A percentile compares a stretch with the other conserved stretches of the same genome.
Conservation (phyloP, 495 filamentous ascomycete genomes). For the Aspergillus panamensis region DNA sequence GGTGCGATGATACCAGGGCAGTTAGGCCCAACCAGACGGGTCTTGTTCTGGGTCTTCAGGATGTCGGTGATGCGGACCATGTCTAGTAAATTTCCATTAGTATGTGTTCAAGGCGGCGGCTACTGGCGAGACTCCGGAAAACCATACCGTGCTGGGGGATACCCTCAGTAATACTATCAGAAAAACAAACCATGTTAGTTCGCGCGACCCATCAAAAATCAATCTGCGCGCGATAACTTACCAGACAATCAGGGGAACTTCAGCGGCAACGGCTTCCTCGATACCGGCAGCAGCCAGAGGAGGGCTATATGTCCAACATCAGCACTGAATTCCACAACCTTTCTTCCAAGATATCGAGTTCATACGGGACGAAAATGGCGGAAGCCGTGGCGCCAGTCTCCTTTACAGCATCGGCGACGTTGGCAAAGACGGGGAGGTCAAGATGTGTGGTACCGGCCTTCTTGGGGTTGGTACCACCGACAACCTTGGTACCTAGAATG, state of each 20-base stretch:
- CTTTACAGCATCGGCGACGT: slow-evolving; percentile 84
- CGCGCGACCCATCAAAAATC: background rate
- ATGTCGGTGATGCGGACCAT: slow-evolving; percentile 99
- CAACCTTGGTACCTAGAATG: slow-evolving; percentile 81
- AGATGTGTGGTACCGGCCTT: slow-evolving; percentile 91
- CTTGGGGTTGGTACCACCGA: slow-evolving; percentile 98
- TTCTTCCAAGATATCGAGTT: slow-evolving; percentile 1
- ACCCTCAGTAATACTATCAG: slow-evolving; percentile 86
- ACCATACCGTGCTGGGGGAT: slow-evolving; percentile 89
- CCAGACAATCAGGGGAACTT: slow-evolving; percentile 91
- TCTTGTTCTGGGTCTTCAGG: slow-evolving; percentile 96
- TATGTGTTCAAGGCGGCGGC: slow-evolving; percentile 9
- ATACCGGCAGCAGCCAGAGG: slow-evolving; percentile 91
- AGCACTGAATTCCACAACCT: slow-evolving; percentile 2
- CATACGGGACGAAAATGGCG: slow-evolving; percentile 96
- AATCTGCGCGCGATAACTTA: slow-evolving; percentile 31
- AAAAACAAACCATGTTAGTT: slow-evolving; percentile 1
- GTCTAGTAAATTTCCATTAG: slow-evolving; percentile 52
- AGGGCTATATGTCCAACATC: slow-evolving; percentile 51
- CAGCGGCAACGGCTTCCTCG: slow-evolving; percentile 91
- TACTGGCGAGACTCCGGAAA: background rate
- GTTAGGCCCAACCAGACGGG: slow-evolving; percentile 93
- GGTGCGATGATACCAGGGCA: slow-evolving; percentile 97
- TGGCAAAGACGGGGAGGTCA: slow-evolving; percentile 88
- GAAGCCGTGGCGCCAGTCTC: slow-evolving; percentile 86